Percentiles rank a stretch among this genome's conserved stretches.
These are phyloP conservation scores for Aspergillus quadrilineatus DNA, from an alignment of 2,329 filamentous ascomycete species.

Conservation along the genomic window DNA sequence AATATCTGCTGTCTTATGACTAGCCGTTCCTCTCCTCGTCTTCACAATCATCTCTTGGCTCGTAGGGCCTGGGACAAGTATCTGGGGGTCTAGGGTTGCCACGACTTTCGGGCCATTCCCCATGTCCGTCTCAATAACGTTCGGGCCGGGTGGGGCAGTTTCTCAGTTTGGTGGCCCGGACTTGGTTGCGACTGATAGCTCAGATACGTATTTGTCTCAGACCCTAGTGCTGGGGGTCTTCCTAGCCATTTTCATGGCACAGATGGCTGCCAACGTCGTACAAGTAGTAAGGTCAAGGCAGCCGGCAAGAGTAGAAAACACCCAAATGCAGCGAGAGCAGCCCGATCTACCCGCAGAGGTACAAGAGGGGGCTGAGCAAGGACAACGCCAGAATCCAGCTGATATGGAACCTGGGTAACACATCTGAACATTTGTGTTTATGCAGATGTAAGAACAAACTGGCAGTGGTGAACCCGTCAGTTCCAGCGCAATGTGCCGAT, in stretches of 20 bases:
- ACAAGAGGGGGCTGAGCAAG: slow-evolving; percentile 17
- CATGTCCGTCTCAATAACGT: slow-evolving; percentile 39
- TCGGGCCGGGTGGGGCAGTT: slow-evolving; percentile 23
- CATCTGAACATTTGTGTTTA: background rate
- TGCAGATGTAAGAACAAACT: background rate
- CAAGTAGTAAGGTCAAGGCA: slow-evolving; percentile 28
- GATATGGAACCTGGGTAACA: background rate
- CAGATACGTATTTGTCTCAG: slow-evolving; percentile 31
- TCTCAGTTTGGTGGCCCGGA: slow-evolving; percentile 4
- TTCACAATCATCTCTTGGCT: slow-evolving; percentile 31
- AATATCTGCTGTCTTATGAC: slow-evolving; percentile 44
- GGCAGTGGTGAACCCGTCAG: background rate
- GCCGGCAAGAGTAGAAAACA: slow-evolving; percentile 13
- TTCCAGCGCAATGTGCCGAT: background rate
- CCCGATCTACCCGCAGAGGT: slow-evolving; percentile 3
- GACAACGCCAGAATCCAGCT: background rate
- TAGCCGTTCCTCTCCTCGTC: slow-evolving; percentile 41
- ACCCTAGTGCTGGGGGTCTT: slow-evolving; percentile 35
- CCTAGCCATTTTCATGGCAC: slow-evolving; percentile 30
- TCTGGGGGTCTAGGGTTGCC: slow-evolving; percentile 27
- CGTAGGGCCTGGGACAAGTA: slow-evolving; percentile 24
- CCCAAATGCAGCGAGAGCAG: slow-evolving; percentile 3
- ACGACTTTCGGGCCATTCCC: slow-evolving; percentile 36
- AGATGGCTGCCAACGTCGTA: slow-evolving; percentile 30
- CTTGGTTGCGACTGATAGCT: slow-evolving; percentile 5